Percentiles rank a stretch among this genome's conserved stretches.
Conservation (phyloP, 148 eudicot species). For the Heliamphora exappendiculata region DNA sequence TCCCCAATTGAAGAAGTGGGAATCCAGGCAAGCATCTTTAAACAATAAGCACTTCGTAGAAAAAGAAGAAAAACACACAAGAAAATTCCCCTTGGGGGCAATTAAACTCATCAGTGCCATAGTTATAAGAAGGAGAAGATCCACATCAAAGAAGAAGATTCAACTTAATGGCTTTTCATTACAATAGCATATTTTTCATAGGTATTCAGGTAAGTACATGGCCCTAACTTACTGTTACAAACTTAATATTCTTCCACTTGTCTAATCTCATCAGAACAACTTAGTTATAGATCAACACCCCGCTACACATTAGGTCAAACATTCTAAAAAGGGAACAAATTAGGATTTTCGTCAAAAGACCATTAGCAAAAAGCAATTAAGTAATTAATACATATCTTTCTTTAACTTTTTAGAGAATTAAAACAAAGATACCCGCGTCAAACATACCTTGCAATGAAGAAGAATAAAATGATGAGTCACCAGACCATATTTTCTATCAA, state of each 20-base stretch:
- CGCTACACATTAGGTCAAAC: background rate
- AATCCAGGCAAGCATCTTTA: background rate
- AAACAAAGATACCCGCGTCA: too few species aligned
- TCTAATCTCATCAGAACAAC: background rate
- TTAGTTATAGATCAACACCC: background rate
- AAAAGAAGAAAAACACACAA: background rate
- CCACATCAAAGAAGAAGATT: background rate
- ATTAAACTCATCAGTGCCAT: background rate
- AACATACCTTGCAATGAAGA: too few species aligned
- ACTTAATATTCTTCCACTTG: background rate
- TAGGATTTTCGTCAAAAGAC: background rate
- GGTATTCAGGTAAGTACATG: background rate
- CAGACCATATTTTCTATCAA: too few species aligned
- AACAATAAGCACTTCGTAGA: too few species aligned
- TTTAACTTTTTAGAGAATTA: too few species aligned
- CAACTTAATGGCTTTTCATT: background rate
- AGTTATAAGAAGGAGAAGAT: background rate
- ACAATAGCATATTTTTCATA: background rate
- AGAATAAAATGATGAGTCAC: too few species aligned
- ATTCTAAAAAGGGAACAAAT: background rate
- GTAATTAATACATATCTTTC: too few species aligned
- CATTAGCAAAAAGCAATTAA: too few species aligned
- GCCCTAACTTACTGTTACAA: background rate
- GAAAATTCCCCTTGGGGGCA: background rate
- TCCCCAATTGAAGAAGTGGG: background rate